Conservation (phyloP, 1,284 basidiomycete species). For the Grifola frondosa region DNA sequence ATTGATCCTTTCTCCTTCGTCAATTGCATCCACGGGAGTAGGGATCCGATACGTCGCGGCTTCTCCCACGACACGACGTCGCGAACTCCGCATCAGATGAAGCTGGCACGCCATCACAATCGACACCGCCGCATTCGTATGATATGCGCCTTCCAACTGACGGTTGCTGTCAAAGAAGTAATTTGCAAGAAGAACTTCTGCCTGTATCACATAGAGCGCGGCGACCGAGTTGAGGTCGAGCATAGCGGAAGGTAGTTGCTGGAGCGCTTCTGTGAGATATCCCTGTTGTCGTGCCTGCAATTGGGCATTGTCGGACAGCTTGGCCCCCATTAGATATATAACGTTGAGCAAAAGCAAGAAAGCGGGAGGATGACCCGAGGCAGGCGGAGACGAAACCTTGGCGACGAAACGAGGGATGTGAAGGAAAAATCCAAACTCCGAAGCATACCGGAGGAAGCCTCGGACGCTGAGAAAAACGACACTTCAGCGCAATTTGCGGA, state of each 20-base stretch:
- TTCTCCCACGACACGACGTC: slow-evolving; percentile 12
- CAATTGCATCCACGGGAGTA: slow-evolving; percentile 35
- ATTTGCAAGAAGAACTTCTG: slow-evolving; percentile 44
- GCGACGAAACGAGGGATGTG: slow-evolving; percentile 35
- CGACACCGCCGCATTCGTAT: slow-evolving; percentile 42
- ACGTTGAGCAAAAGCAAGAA: slow-evolving; percentile 25
- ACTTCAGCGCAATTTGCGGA: slow-evolving; percentile 1
- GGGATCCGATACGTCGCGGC: slow-evolving; percentile 26
- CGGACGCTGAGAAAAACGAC: slow-evolving; percentile 11
- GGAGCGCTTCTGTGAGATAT: slow-evolving; percentile 31
- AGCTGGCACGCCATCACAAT: slow-evolving; percentile 39
- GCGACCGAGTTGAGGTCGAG: slow-evolving; percentile 35
- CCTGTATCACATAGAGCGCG: slow-evolving; percentile 43
- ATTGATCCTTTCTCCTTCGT: slow-evolving; percentile 46
- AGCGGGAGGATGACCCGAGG: slow-evolving; percentile 23
- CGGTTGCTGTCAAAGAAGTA: slow-evolving; percentile 44
- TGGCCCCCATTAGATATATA: slow-evolving; percentile 27
- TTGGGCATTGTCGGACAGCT: slow-evolving; percentile 22
- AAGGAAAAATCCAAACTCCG: slow-evolving; percentile 44
- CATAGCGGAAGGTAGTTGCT: slow-evolving; percentile 32
- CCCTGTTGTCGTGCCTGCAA: slow-evolving; percentile 23
- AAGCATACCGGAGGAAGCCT: slow-evolving; percentile 35
- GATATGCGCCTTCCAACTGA: slow-evolving; percentile 42
- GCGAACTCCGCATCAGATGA: slow-evolving; percentile 34
- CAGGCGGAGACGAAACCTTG: slow-evolving; percentile 23